A percentile compares a stretch with the other conserved stretches of the same genome.
phyloP scores from a whole-genome alignment of 768 basidiomycete genomes.

The Paxillus involutus region DNA sequence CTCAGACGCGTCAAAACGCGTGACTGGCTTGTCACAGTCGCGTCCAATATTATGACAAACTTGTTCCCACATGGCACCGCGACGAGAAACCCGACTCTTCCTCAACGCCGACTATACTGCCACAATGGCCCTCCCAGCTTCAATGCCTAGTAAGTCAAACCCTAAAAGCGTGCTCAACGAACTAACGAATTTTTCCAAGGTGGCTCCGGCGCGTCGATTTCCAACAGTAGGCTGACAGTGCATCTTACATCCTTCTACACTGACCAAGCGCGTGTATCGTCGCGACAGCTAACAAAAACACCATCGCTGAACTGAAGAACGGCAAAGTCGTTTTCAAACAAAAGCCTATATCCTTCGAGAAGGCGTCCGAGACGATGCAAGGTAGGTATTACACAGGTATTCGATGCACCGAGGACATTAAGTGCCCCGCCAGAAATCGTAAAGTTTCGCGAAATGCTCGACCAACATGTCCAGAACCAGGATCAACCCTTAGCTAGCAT shows the following conservation, averaged over 20 bases:
- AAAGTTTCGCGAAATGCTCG: constrained; percentile 71
- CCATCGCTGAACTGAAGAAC: constrained; percentile 67
- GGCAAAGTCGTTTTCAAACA: constrained; percentile 77
- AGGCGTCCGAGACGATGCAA: constrained; percentile 79
- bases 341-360: constrained; percentile 72
- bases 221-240: constrained; percentile 15
- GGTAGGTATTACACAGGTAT: constrained; percentile 41
- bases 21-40: constrained; percentile 39
- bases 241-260: background rate
- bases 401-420: background rate
- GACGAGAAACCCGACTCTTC: constrained; percentile 18
- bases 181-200: constrained; percentile 11
- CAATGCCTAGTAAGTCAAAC: constrained; percentile 15
- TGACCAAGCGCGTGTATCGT: constrained; percentile 18
- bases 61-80: constrained; percentile 31
- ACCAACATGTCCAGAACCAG: constrained; percentile 47
- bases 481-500: constrained; percentile 54
- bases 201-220: constrained; percentile 4
- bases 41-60: constrained; percentile 22
- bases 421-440: constrained; percentile 58
- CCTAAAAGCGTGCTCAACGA: constrained; percentile 1
- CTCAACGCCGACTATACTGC: background rate
- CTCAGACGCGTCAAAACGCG: constrained; percentile 46
- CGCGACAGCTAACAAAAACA: constrained; percentile 39
- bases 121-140: constrained; percentile 21